Conservation (phyloP, 768 basidiomycete genomes). For the Suillus cothurnatus region DNA sequence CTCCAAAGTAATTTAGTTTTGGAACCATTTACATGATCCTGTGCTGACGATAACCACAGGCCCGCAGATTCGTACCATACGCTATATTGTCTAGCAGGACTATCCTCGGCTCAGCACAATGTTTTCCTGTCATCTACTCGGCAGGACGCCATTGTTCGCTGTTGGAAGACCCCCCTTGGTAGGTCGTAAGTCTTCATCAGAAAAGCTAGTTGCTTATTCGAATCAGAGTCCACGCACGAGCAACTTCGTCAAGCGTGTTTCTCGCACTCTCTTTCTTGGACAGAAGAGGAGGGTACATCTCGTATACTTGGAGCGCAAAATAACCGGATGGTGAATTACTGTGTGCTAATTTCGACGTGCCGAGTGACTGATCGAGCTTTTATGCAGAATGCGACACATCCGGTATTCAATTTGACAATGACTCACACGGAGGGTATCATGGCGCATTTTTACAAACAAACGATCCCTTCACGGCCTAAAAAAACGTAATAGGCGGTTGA, state of each 20-base stretch:
- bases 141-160: slow-evolving; percentile 32
- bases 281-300: slow-evolving; percentile 62
- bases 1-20: slow-evolving; percentile 69
- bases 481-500: not conserved
- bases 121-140: slow-evolving; percentile 51
- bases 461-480: slow-evolving; percentile 38
- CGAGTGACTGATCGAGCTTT: not conserved
- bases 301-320: slow-evolving; percentile 57
- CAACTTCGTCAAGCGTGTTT: slow-evolving; percentile 50
- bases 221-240: slow-evolving; percentile 25
- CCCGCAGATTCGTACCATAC: slow-evolving; percentile 96
- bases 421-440: slow-evolving; percentile 69
- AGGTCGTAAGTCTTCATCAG: not conserved
- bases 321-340: slow-evolving; percentile 61
- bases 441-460: slow-evolving; percentile 73
- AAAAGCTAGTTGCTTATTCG: not conserved
- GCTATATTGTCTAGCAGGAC: slow-evolving; percentile 86
- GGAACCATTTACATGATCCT: not conserved
- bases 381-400: slow-evolving; percentile 77
- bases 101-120: slow-evolving; percentile 86
- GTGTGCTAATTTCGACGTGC: not conserved
- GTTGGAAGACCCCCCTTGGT: slow-evolving; percentile 40
- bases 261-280: slow-evolving; percentile 60
- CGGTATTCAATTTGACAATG: slow-evolving; percentile 73
- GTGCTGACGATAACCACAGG: slow-evolving; percentile 44